Evolutionary conservation across 1,284 basidiomycete genomes (phyloP).

Genomic region (Prillingera fragicola): DNA sequence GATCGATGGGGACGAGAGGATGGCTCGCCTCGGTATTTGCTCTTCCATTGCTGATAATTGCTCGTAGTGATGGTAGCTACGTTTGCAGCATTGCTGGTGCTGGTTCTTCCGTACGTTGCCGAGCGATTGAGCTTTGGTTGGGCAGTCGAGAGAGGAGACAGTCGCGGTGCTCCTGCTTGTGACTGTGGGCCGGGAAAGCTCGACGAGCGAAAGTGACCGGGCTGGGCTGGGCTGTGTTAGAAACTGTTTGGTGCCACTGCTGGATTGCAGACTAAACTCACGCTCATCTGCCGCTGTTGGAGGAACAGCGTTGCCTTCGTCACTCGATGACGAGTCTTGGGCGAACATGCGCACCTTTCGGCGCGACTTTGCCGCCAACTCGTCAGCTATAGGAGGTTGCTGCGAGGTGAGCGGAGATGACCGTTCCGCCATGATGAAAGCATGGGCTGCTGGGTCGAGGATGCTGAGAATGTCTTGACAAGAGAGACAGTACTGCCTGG

Average conservation of each 20-base stretch:
- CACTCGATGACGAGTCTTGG: conserved; percentile 10
- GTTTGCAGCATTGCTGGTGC: conserved; percentile 2
- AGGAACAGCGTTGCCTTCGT: conserved; percentile 3
- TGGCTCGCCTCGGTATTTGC: conserved; percentile 3
- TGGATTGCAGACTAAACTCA: conserved; percentile 1
- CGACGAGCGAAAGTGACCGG: conserved; percentile 13
- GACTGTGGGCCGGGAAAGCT: conserved; percentile 15
- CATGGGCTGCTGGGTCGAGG: not conserved
- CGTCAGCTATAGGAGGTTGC: conserved; percentile 6
- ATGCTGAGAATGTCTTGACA: not conserved
- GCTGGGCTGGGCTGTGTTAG: conserved; percentile 1
- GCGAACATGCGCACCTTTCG: conserved; percentile 15
- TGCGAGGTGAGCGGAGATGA: conserved; percentile 10
- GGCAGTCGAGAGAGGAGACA: not conserved
- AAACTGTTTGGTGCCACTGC: not conserved
- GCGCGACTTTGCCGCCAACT: conserved; percentile 6
- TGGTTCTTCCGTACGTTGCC: conserved; percentile 12
- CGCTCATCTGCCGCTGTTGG: conserved; percentile 6
- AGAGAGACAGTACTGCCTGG: too few relatives aligned
- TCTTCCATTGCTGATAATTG: conserved; percentile 14
- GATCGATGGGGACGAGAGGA: too few relatives aligned
- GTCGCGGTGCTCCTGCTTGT: conserved; percentile 6
- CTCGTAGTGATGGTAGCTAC: conserved; percentile 2
- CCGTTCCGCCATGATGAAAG: conserved; percentile 8
- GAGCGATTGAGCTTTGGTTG: conserved; percentile 16